phyloP scores from a whole-genome alignment of 2,329 filamentous ascomycete genomes.

The Cercospora sp. region DNA sequence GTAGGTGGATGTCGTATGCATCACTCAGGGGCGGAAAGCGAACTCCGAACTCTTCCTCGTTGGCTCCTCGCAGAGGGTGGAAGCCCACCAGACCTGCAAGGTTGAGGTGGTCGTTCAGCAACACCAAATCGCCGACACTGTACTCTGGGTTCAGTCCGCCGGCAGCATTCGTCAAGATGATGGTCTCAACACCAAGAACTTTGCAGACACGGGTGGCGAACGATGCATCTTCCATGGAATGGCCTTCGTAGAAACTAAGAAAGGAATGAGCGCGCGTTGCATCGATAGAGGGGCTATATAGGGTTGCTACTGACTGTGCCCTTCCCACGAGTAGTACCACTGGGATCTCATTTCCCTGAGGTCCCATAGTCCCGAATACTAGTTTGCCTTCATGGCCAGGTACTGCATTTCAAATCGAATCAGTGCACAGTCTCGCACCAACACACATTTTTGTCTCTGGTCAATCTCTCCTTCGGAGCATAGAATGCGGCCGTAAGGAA shows the following conservation, averaged over 20 bases:
- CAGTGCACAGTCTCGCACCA: neutral
- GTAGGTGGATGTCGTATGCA: constrained; percentile 64
- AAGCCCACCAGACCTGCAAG: constrained; percentile 61
- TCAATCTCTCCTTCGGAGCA: neutral
- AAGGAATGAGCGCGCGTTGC: constrained; percentile 20
- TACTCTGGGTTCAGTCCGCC: constrained; percentile 66
- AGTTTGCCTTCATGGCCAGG: constrained; percentile 65
- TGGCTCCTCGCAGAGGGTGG: constrained; percentile 63
- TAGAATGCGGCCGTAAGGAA: neutral
- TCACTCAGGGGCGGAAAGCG: constrained; percentile 66
- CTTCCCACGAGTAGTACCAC: constrained; percentile 65
- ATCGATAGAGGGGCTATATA: constrained; percentile 19
- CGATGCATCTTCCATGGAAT: constrained; percentile 62
- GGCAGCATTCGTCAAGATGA: constrained; percentile 67
- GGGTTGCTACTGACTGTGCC: constrained; percentile 56
- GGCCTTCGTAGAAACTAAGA: constrained; percentile 66
- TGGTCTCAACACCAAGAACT: constrained; percentile 59
- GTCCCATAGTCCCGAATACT: constrained; percentile 61
- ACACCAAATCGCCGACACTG: constrained; percentile 63
- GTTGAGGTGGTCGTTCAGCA: constrained; percentile 67
- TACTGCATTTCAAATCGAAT: constrained; percentile 39
- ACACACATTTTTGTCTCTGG: neutral
- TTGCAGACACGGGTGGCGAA: constrained; percentile 67
- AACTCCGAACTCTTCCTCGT: constrained; percentile 61
- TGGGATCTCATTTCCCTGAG: constrained; percentile 48